Evolutionary conservation across 495 filamentous ascomycete species (phyloP), one percentile per base, ranked within the genome.

Genomic region (Hypoxylon fragiforme): DNA sequence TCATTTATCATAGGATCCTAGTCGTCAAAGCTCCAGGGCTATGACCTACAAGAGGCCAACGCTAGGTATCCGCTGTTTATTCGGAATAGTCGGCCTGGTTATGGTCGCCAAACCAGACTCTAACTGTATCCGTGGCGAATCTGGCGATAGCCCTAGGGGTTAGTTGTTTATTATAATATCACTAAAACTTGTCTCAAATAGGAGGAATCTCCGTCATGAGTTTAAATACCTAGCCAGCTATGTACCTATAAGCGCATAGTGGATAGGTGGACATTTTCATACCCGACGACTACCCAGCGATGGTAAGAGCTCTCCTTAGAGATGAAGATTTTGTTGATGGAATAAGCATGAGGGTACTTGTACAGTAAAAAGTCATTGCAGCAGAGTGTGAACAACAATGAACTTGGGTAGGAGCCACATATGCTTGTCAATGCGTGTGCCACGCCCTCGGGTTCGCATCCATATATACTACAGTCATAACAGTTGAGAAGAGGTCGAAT

Each of bases 151-250:
- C n/a, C n/a, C n/a, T n/a, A n/a, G 12, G 38, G 26, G 19, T 13
- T 35, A 18, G 37, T 49, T 13, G 36, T 44, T 26, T 19, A 28
- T 43, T 7, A 24, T 42, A 44, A 19, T 32, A 55, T 54, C 48
- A 44, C 14, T 38, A 36, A 15, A 39, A 24, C 52, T 57, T 62
- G 58, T 57, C 50, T 62, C 58, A 62, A 48, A 57, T 45, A 26
- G 16, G 34, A 39, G 13, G 13, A 24, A 47, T 35, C 16, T 21
- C n/a, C n/a, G n/a, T n/a, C n/a, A n/a, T n/a, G n/a, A n/a, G n/a
- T n/a, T n/a, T n/a, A n/a, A n/a, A n/a, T n/a, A n/a, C n/a, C n/a
- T n/a, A n/a, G n/a, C n/a, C n/a, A n/a, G n/a, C n/a, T n/a, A n/a
- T n/a, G n/a, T n/a, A n/a, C n/a, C n/a, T n/a, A n/a, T n/a, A n/a